Evolutionary conservation across 2,329 filamentous ascomycete genomes (phyloP).

Genomic region (Malbranchea zuffiana): DNA sequence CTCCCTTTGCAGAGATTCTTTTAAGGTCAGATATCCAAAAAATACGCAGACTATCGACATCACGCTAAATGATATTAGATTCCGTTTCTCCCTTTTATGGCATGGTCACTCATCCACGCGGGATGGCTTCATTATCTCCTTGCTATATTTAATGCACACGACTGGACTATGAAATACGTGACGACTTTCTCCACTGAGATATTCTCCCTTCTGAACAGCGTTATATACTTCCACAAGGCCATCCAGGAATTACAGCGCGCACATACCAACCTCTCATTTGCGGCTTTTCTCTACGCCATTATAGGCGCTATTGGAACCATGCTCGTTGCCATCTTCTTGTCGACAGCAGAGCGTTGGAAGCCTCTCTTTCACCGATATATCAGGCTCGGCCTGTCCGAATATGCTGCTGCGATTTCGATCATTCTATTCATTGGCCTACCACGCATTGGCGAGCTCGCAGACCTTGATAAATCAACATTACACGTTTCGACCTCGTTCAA

Average conservation of each 20-base stretch:
- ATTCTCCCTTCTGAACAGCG: slow-evolving; percentile 55
- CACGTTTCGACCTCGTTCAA: slow-evolving; percentile 46
- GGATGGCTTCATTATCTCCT: slow-evolving; percentile 55
- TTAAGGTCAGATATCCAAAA: slow-evolving; percentile 35
- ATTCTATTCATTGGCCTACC: slow-evolving; percentile 55
- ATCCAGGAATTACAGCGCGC: slow-evolving; percentile 53
- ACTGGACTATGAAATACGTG: slow-evolving; percentile 61
- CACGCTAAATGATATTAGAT: slow-evolving; percentile 33
- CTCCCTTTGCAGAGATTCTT: slow-evolving; percentile 44
- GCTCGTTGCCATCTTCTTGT: slow-evolving; percentile 50
- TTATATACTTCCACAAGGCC: slow-evolving; percentile 60
- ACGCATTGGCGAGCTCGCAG: slow-evolving; percentile 48
- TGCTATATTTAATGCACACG: slow-evolving; percentile 56
- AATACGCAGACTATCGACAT: background rate
- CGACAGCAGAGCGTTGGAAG: slow-evolving; percentile 51
- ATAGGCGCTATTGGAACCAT: slow-evolving; percentile 55
- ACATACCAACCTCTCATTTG: slow-evolving; percentile 46
- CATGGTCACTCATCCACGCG: slow-evolving; percentile 55
- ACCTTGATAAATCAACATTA: slow-evolving; percentile 48
- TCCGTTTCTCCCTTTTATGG: slow-evolving; percentile 56
- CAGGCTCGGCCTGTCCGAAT: slow-evolving; percentile 51
- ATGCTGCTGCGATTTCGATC: slow-evolving; percentile 56
- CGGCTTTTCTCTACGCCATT: slow-evolving; percentile 54
- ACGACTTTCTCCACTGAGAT: slow-evolving; percentile 57
- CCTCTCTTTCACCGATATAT: slow-evolving; percentile 52